These are phyloP conservation scores for Plasmodium falciparum DNA, from an alignment of 169 alveolate species.

Conservation along the genomic window DNA sequence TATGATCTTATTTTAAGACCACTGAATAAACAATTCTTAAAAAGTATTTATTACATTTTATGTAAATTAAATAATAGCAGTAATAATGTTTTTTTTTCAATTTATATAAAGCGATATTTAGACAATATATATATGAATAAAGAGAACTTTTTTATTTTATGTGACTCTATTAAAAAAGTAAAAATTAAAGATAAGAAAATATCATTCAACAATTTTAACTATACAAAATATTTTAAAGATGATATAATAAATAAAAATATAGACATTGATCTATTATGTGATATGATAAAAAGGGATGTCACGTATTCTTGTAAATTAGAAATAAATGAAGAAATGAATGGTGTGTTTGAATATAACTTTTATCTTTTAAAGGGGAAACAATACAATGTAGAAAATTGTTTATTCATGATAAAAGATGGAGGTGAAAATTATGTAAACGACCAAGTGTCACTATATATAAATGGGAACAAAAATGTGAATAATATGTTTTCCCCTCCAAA, in stretches of 20 bases:
- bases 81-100: conserved; percentile 1
- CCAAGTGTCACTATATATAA: not conserved
- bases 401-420: not conserved
- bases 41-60: conserved; percentile 35
- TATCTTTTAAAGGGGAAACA: conserved; percentile 1
- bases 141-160: conserved; percentile 12
- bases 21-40: conserved; percentile 42
- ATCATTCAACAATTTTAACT: conserved; percentile 4
- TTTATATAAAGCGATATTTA: conserved; percentile 32
- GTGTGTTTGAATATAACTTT: conserved; percentile 55
- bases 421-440: not conserved
- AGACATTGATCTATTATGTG: conserved; percentile 28
- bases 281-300: conserved; percentile 11
- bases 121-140: conserved; percentile 6
- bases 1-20: conserved; percentile 29
- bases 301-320: conserved; percentile 5
- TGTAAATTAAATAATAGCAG: conserved; percentile 31
- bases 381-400: not conserved
- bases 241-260: not conserved
- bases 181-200: not conserved
- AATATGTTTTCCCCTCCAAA: not conserved
- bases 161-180: conserved; percentile 19
- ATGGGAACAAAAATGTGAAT: too few relatives aligned
- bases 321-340: conserved; percentile 27
- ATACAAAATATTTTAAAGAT: not conserved